Base-by-base conservation (phyloP, 495 filamentous ascomycete genomes). In the Aspergillus avenaceus region DNA sequence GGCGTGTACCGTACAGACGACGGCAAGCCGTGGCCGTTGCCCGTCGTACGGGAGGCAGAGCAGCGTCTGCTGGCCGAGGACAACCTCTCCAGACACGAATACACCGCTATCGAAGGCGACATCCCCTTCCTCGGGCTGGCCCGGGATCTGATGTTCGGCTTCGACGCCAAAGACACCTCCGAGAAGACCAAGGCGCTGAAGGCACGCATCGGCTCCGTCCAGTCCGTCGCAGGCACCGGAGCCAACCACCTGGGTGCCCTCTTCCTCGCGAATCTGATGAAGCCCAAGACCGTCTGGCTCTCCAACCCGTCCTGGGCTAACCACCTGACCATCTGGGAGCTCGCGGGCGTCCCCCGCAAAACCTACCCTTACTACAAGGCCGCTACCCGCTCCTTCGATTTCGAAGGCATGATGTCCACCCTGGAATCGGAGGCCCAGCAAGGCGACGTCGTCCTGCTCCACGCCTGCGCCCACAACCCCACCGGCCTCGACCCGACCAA, bases 211-310 rank as follows among this genome's bases (percentile, higher is more conserved):
- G 62, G 65, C 27, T 66, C 69, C 22, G 71, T 75, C 18, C 88
- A 92, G 66, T 90, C 90, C 54, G 88, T 97, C 70, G 95, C 91
- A 45, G 91, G 91, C 51, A 97, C 91, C 29, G 91, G 91, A 50
- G 89, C 91, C 31, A 84, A 95, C 45, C 91, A 96, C 58, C 71
- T 96, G 5, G 91, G 91, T 47, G 88, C 85, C 49, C 78, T 90
- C 50, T 96, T 97, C 77, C 83, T 97, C 45, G 75, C 84, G 44
- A 56, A 62, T 36, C 69, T 72, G 58, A 67, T 73, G 66, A 74
- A 73, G 49, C 73, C 71, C 16, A 62, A 63, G 43, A 63, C 54
- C 32, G 73, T 77, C 44, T 75, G 71, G 72, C 60, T 77, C 45
- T 77, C 73, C 31, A 66, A 70, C 53, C 73, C 73, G 1, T 76